Evolutionary conservation across 352 stramenopile genomes (phyloP).

Genomic region (Pythium brachiatum): DNA sequence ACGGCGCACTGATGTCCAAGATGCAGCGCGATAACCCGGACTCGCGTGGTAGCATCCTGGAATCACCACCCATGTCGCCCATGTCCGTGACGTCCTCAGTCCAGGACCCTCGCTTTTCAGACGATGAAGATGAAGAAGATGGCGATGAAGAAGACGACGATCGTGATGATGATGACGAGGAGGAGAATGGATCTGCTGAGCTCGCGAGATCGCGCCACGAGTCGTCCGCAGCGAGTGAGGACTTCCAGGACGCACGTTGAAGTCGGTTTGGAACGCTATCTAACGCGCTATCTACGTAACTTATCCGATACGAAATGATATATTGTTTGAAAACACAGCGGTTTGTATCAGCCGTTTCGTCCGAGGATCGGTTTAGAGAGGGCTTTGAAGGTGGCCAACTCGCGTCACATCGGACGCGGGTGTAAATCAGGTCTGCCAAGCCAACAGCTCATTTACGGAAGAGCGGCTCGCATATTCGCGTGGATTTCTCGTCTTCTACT

Average conservation of each 20-base stretch:
- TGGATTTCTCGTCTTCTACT: background rate
- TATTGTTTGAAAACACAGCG: background rate
- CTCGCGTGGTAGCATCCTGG: slow-evolving; percentile 47
- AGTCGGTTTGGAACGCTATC: background rate
- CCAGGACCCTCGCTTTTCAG: slow-evolving; percentile 43
- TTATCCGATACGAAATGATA: background rate
- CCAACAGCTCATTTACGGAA: too few relatives aligned
- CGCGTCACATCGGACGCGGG: background rate
- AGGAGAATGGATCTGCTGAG: background rate
- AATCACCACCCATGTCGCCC: slow-evolving; percentile 36
- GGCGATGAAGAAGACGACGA: slow-evolving; percentile 35
- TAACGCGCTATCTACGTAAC: background rate
- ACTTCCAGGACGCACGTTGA: slow-evolving; percentile 3
- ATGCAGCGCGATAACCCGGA: slow-evolving; percentile 59
- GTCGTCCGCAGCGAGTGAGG: slow-evolving; percentile 1
- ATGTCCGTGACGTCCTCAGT: slow-evolving; percentile 34
- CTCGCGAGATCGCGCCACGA: background rate
- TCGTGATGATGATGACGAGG: background rate
- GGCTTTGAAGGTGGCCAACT: slow-evolving; percentile 5
- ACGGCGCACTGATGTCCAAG: slow-evolving; percentile 61
- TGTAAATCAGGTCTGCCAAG: slow-evolving; percentile 17
- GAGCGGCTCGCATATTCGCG: background rate
- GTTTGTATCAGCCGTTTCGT: slow-evolving; percentile 20
- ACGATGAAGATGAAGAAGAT: slow-evolving; percentile 56
- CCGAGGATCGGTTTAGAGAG: slow-evolving; percentile 19